phyloP scores from a whole-genome alignment of 805 yeast species.

The Yueomyces sp. region DNA sequence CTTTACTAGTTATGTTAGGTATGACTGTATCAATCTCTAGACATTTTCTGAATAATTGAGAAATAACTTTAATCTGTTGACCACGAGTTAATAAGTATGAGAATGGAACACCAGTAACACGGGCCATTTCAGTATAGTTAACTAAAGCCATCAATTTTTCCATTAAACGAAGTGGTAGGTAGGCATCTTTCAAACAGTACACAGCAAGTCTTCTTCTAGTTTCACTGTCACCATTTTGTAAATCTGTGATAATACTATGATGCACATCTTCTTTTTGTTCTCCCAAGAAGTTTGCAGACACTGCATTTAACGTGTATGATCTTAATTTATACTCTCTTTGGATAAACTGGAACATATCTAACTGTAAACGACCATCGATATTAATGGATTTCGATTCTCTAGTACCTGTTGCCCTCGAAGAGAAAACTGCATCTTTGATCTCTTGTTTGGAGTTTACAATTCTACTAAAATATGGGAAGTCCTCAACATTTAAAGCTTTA shows the following conservation, averaged over 20 bases:
- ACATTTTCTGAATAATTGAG: constrained; percentile 91
- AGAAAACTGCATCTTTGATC: constrained; percentile 66
- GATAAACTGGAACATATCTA: constrained; percentile 82
- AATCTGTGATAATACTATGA: constrained; percentile 87
- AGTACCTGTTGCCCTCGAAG: constrained; percentile 94
- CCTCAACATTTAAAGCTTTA: constrained; percentile 42
- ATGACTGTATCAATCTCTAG: constrained; percentile 73
- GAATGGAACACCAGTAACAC: constrained; percentile 98
- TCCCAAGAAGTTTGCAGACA: constrained; percentile 81
- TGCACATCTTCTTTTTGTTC: constrained; percentile 98
- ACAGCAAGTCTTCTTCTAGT: constrained; percentile 93
- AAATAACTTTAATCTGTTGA: constrained; percentile 93
- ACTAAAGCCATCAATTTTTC: constrained; percentile 94
- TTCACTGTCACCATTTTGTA: constrained; percentile 85
- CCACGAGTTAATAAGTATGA: constrained; percentile 82
- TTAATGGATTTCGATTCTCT: constrained; percentile 84
- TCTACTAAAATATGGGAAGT: constrained; percentile 83
- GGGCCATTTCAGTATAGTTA: constrained; percentile 97
- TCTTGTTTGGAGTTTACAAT: constrained; percentile 56
- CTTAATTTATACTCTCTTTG: constrained; percentile 92
- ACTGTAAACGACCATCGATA: constrained; percentile 91
- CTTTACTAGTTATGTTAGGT: constrained; percentile 74
- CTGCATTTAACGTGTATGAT: constrained; percentile 89
- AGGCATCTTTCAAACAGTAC: constrained; percentile 93
- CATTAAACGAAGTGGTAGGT: constrained; percentile 70